Evolutionary conservation across 75 land plant species (phyloP).

Genomic region (Sequoiadendron giganteum): DNA sequence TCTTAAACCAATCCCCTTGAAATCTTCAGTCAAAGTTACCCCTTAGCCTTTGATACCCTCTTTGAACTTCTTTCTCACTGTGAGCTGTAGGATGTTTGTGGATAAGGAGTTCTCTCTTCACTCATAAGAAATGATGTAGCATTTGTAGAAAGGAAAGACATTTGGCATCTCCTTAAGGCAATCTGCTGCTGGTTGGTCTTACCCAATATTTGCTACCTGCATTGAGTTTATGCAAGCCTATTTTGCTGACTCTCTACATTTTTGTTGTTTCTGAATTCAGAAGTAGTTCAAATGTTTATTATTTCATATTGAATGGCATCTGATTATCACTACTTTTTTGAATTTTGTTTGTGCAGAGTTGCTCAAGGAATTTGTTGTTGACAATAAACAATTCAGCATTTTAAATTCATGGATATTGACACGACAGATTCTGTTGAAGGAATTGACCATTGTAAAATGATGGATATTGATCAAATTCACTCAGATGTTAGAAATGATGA

Average conservation of each 20-base stretch:
- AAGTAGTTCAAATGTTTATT: not conserved
- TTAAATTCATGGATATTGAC: not conserved
- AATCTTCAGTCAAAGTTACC: not conserved
- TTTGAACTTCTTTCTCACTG: not conserved
- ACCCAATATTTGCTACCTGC: not conserved
- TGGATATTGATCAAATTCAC: conserved; percentile 1
- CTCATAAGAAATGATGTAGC: not conserved
- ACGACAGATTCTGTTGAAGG: not conserved
- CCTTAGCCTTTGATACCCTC: not conserved
- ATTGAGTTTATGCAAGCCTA: not conserved
- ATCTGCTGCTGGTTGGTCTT: not conserved
- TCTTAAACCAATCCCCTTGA: not conserved
- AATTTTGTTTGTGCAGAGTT: not conserved
- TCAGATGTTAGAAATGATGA: not conserved
- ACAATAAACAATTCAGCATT: not conserved
- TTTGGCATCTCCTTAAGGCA: not conserved
- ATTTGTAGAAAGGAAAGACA: not conserved
- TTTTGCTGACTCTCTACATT: not conserved
- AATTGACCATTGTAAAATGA: not conserved
- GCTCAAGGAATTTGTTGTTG: not conserved
- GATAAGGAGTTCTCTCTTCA: not conserved
- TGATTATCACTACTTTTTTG: not conserved
- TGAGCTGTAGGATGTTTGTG: not conserved
- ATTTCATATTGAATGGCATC: not conserved
- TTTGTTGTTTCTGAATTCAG: not conserved